Evolutionary conservation across 305 asterid genomes (phyloP).

Genomic region (Plantago lanceolata): DNA sequence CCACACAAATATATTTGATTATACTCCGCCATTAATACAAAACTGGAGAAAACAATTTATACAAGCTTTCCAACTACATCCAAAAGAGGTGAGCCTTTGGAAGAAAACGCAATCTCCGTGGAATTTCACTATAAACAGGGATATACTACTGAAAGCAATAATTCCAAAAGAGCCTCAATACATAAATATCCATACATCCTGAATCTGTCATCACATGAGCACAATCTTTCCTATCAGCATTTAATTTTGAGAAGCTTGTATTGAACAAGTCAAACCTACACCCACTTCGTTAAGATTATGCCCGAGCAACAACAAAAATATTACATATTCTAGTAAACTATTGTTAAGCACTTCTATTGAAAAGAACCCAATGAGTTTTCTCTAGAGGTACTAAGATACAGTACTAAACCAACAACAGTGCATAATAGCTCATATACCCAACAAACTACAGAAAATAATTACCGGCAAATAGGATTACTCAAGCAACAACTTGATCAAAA

Average conservation of each 20-base stretch:
- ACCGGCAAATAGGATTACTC: background rate
- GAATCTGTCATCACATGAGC: background rate
- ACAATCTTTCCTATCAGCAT: slow-evolving; percentile 8
- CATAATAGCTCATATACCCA: slow-evolving; percentile 11
- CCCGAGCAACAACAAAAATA: background rate
- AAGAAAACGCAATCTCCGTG: background rate
- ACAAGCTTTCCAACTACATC: slow-evolving; percentile 2
- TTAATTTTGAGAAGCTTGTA: slow-evolving; percentile 5
- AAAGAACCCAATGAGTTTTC: background rate
- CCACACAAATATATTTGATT: background rate
- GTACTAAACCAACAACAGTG: slow-evolving; percentile 8
- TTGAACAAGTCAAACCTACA: slow-evolving; percentile 4
- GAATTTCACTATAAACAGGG: background rate
- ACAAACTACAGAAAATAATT: background rate
- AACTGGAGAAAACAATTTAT: background rate
- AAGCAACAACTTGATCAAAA: too few relatives aligned
- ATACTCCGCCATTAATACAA: background rate
- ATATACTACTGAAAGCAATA: background rate
- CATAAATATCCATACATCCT: background rate
- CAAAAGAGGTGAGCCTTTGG: background rate
- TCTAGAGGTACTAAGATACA: background rate
- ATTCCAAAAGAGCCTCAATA: background rate
- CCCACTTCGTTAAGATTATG: slow-evolving; percentile 13
- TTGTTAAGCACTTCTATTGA: slow-evolving; percentile 6
- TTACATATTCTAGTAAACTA: slow-evolving; percentile 10